Percentiles rank a stretch among this genome's conserved stretches.
Conservation (phyloP, 1,284 basidiomycete species). For the Peniophora sp. region DNA sequence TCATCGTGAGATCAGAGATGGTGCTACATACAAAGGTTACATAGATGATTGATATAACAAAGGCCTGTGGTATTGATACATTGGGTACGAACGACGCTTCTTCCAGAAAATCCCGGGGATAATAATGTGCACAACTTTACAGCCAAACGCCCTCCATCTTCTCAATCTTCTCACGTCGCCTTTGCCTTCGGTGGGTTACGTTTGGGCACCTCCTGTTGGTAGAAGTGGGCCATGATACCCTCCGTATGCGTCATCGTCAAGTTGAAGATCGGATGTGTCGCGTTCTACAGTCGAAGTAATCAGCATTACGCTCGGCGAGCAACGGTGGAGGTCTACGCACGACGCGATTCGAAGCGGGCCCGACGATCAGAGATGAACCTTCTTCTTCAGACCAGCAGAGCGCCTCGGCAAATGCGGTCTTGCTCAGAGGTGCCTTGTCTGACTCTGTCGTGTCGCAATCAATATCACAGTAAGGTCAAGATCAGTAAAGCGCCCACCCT, state of each 20-base stretch:
- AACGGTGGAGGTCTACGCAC: conserved; percentile 38
- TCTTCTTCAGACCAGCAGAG: conserved; percentile 77
- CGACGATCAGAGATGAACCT: conserved; percentile 51
- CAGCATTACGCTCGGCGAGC: not conserved
- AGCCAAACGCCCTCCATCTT: not conserved
- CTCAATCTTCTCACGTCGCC: not conserved
- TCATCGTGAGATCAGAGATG: too few relatives aligned
- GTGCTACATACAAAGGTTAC: too few relatives aligned
- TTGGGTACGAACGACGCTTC: too few relatives aligned
- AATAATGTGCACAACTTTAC: too few relatives aligned
- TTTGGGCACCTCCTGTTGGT: conserved; percentile 48
- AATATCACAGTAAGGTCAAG: not conserved
- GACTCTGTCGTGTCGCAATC: conserved; percentile 17
- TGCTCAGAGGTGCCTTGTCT: conserved; percentile 34
- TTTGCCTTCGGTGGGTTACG: conserved; percentile 1
- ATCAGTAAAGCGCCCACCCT: conserved; percentile 17
- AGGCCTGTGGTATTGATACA: too few relatives aligned
- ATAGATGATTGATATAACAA: too few relatives aligned
- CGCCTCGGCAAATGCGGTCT: conserved; percentile 47
- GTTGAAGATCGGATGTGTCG: conserved; percentile 85
- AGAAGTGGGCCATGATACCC: conserved; percentile 71
- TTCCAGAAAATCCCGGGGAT: too few relatives aligned
- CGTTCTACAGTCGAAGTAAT: conserved; percentile 51
- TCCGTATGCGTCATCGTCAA: conserved; percentile 70
- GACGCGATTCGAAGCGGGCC: conserved; percentile 59